phyloP scores from a whole-genome alignment of 345 rosid species.

The Diplotaxis tenuifolia region DNA sequence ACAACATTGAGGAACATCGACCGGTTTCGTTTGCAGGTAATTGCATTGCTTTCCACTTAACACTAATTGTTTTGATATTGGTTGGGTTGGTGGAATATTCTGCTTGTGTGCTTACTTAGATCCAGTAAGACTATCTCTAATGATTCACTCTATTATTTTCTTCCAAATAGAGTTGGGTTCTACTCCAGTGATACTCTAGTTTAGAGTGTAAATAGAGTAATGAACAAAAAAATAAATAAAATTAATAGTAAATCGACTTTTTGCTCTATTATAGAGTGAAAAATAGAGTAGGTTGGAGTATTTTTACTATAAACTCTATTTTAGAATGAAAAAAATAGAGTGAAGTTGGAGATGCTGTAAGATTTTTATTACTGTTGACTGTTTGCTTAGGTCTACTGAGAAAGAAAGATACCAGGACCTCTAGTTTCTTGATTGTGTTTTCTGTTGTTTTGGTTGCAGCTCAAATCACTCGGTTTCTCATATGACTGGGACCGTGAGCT shows the following conservation, averaged over 20 bases:
- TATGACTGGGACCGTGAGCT: slow-evolving; percentile 97
- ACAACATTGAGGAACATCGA: slow-evolving; percentile 85
- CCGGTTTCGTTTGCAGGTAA: slow-evolving; percentile 79
- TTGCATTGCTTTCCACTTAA: slow-evolving; percentile 8
- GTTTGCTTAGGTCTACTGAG: background rate
- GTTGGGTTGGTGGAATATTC: background rate
- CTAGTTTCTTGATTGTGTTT: background rate
- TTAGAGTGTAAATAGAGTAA: too few relatives aligned
- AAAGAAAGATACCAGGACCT: background rate
- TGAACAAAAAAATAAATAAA: too few relatives aligned
- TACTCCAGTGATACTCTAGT: too few relatives aligned
- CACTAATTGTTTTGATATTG: background rate
- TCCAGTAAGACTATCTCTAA: too few relatives aligned
- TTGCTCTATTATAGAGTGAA: too few relatives aligned
- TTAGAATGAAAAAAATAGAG: too few relatives aligned
- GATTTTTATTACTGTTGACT: background rate
- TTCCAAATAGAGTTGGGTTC: too few relatives aligned
- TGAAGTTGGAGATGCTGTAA: background rate
- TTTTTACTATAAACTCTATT: too few relatives aligned
- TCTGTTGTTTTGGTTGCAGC: slow-evolving; percentile 55
- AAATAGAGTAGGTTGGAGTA: too few relatives aligned
- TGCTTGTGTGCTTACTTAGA: background rate
- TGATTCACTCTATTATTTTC: too few relatives aligned
- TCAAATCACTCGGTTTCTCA: slow-evolving; percentile 83
- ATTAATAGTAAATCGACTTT: too few relatives aligned